Percentiles rank a stretch among this genome's conserved stretches.
phyloP scores from a whole-genome alignment of 2,329 filamentous ascomycete species.

The Botryotinia globosa region DNA sequence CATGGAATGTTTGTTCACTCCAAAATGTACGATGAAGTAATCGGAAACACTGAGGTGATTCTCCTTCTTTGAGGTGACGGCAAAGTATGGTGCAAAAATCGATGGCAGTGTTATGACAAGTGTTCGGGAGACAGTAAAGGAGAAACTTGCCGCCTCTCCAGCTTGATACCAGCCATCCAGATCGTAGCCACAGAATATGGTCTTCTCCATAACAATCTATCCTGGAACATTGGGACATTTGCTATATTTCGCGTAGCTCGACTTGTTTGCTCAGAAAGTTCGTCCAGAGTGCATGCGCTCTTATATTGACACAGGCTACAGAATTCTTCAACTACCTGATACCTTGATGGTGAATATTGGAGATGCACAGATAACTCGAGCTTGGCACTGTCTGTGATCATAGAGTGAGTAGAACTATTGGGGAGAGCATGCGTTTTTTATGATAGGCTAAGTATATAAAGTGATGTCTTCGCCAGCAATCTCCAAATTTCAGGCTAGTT shows the following conservation, averaged over 20 bases:
- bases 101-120: not conserved
- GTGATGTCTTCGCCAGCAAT: not conserved
- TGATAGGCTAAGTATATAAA: not conserved
- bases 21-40: not conserved
- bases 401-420: not conserved
- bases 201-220: not conserved
- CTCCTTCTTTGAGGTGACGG: not conserved
- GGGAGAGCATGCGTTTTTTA: not conserved
- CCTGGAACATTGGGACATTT: not conserved
- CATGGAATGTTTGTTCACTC: not conserved
- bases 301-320: not conserved
- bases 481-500: not conserved
- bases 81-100: not conserved
- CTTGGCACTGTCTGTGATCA: not conserved
- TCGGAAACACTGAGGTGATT: not conserved
- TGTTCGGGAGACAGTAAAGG: too few relatives aligned
- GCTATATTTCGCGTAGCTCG: not conserved
- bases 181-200: fast-evolving
- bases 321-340: not conserved
- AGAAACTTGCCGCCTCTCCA: fast-evolving
- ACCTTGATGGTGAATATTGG: not conserved
- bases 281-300: fast-evolving
- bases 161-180: fast-evolving
- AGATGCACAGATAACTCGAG: not conserved
- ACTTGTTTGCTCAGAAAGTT: not conserved